Evolutionary conservation across 2,329 filamentous ascomycete genomes (phyloP).

Genomic region (Elsinoe fawcettii): DNA sequence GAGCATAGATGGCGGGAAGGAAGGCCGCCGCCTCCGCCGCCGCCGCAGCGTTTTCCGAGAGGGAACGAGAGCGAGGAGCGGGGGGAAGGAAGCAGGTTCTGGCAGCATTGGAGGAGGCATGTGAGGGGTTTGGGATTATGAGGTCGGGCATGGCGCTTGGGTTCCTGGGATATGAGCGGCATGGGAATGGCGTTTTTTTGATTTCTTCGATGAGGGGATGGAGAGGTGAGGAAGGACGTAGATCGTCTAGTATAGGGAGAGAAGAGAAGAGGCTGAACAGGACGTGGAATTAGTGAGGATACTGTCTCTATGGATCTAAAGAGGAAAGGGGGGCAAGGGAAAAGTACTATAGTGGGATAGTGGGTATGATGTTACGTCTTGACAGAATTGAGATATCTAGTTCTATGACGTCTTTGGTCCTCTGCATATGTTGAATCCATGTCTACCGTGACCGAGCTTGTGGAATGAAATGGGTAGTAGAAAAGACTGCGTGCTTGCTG

Average conservation of each 20-base stretch:
- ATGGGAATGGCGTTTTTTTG: background rate
- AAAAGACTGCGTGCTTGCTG: too few relatives aligned
- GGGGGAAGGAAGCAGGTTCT: background rate
- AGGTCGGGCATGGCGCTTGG: background rate
- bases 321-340: background rate
- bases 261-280: background rate
- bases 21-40: background rate
- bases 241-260: background rate
- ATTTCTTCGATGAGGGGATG: background rate
- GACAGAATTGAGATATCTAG: constrained; percentile 6
- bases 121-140: background rate
- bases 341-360: background rate
- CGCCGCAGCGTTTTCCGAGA: background rate
- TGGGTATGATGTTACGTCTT: constrained; percentile 1
- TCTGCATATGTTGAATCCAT: background rate
- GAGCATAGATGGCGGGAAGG: background rate
- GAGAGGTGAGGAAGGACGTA: background rate
- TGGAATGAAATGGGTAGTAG: too few relatives aligned
- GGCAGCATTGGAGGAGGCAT: background rate
- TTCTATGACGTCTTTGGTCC: background rate
- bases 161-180: background rate
- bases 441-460: too few relatives aligned
- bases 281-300: background rate
- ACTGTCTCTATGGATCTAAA: background rate
- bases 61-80: background rate